Evolutionary conservation across 2,329 filamentous ascomycete species (phyloP), one percentile per base, ranked within the genome.

Genomic region (Pseudocercospora macadamiae): DNA sequence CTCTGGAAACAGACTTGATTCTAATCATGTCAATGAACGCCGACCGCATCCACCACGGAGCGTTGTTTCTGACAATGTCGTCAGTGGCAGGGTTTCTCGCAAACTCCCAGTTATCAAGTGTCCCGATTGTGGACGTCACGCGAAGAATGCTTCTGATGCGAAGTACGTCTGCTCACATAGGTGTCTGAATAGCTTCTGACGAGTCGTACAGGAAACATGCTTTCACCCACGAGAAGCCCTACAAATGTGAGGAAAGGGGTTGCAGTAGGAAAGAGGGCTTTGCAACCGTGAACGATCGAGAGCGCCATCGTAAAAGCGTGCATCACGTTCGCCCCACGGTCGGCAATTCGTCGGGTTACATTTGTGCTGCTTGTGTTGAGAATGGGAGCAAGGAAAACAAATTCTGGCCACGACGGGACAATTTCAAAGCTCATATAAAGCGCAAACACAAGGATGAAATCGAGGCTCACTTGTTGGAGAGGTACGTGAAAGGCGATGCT

Each of bases 381-480:
- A 74, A 74, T 5, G 68, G 76, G 19, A 79, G 76, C 21, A 86
- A 80, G 61, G 77, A 77, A 1, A 23, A 39, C 28, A 96, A 96
- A 71, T 76, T 82, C 32, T 96, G 90, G 90, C 88, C 89, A 0
- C 84, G 93, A 19, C 79, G 87, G 51, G 93, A 97, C 73, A 97
- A 97, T 69, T 96, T 96, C 73, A 87, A 87, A 61, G 86, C 88
- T 32, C 93, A 97, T 70, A 80, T 96, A 45, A 79, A 77, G 51
- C 83, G 88, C 9, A 85, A 90, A 67, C 92, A 96, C 42, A 25
- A 57, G 1, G 36, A 62, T 9, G 47, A 21, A 19, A 53, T 62
- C 21, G 64, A 66, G 18, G 47, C 25, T 14, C 36, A 56, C 2
- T 39, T 67, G n/a, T 51, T 67, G 14, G 60, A 67, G 18, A 18